Evolutionary conservation across 768 basidiomycete species (phyloP).

Genomic region (Cystobasidiopsis lactophilus): DNA sequence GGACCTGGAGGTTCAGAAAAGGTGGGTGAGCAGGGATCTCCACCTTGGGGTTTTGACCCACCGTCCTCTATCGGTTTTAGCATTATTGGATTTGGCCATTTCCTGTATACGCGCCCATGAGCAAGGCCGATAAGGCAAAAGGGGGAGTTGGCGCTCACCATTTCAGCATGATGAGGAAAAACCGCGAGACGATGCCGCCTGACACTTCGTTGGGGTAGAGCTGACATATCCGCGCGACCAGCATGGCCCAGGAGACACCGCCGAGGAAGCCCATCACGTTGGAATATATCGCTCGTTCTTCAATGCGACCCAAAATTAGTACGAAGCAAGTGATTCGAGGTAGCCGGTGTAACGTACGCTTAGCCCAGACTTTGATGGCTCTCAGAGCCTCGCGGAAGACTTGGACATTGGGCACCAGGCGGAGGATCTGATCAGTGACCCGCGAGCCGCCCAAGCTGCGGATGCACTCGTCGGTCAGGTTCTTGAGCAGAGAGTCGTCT

Average conservation of each 20-base stretch:
- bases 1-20: constrained; percentile 1
- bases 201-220: constrained; percentile 86
- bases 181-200: constrained; percentile 84
- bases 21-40: no score
- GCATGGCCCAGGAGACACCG: constrained; percentile 95
- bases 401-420: constrained; percentile 76
- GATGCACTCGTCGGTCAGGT: constrained; percentile 82
- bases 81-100: constrained; percentile 95
- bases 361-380: constrained; percentile 95
- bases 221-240: constrained; percentile 98
- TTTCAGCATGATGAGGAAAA: constrained; percentile 95
- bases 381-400: constrained; percentile 86
- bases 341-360: constrained; percentile 32
- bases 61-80: constrained; percentile 79
- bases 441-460: constrained; percentile 72
- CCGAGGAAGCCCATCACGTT: constrained; percentile 96
- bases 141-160: constrained; percentile 43
- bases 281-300: constrained; percentile 87
- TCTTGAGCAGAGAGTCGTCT: constrained; percentile 75
- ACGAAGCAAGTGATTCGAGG: neutral
- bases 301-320: neutral
- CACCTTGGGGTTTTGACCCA: no score
- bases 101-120: constrained; percentile 32
- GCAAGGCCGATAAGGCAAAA: constrained; percentile 1
- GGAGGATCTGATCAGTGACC: constrained; percentile 84